These are phyloP conservation scores for Pyrenula aspistea DNA, from an alignment of 495 filamentous ascomycete species.

Conservation along the genomic window DNA sequence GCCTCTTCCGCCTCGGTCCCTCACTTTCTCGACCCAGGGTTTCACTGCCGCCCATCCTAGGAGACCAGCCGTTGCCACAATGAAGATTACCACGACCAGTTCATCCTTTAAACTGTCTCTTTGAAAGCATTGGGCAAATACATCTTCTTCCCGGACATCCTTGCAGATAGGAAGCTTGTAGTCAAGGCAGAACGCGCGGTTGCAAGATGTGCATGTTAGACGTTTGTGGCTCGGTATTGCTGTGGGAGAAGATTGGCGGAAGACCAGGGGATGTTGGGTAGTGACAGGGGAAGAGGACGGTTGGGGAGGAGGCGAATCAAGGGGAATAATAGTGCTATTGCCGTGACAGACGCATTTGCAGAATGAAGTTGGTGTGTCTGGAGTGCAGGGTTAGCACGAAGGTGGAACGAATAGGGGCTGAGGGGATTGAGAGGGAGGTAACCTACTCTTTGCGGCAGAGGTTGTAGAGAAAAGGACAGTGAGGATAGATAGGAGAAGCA, in stretches of 20 bases:
- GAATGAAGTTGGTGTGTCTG: slow-evolving; percentile 55
- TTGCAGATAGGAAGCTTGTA: slow-evolving; percentile 82
- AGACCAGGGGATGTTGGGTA: slow-evolving; percentile 15
- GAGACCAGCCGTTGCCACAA: slow-evolving; percentile 72
- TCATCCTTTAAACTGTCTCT: slow-evolving; percentile 82
- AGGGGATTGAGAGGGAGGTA: too few relatives aligned
- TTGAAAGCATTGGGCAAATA: slow-evolving; percentile 84
- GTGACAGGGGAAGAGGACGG: slow-evolving; percentile 10
- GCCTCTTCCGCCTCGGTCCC: slow-evolving; percentile 15
- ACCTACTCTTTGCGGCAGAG: too few relatives aligned
- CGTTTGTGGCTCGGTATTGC: slow-evolving; percentile 18
- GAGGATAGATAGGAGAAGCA: too few relatives aligned
- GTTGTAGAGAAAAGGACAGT: too few relatives aligned
- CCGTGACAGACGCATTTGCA: slow-evolving; percentile 96
- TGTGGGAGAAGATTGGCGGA: slow-evolving; percentile 12
- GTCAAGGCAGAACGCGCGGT: slow-evolving; percentile 75
- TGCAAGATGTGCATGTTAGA: slow-evolving; percentile 72
- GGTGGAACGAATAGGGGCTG: too few relatives aligned
- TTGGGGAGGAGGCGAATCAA: slow-evolving; percentile 18
- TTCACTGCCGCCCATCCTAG: slow-evolving; percentile 67
- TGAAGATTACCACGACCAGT: slow-evolving; percentile 86
- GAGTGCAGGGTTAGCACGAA: neutral
- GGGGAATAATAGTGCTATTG: slow-evolving; percentile 78
- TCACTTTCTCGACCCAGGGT: slow-evolving; percentile 48
- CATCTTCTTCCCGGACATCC: slow-evolving; percentile 71